Percentiles rank a stretch among this genome's conserved stretches.
Evolutionary conservation across 176 grass and related monocot species (phyloP).

Genomic region (Oryza glumipatula): DNA sequence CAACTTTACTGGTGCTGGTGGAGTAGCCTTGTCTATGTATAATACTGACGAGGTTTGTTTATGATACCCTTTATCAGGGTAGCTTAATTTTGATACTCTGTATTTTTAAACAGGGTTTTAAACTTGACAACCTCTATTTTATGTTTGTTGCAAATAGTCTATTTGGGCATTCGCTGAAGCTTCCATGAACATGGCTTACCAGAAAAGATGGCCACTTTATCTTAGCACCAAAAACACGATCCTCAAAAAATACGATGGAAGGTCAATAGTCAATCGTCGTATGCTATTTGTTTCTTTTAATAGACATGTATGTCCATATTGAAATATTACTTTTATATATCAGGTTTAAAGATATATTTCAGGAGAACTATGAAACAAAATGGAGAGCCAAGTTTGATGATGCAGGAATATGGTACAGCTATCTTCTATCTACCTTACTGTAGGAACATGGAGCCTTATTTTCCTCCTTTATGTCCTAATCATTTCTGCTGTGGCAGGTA

Average conservation of each 20-base stretch:
- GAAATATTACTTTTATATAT: conserved; percentile 7
- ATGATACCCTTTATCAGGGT: conserved; percentile 22
- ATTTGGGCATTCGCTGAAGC: conserved; percentile 82
- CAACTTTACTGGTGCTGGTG: conserved; percentile 70
- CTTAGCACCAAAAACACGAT: conserved; percentile 99
- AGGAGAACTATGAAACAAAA: conserved; percentile 81
- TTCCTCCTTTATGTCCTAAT: not conserved
- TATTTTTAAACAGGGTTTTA: not conserved
- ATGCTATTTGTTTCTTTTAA: conserved; percentile 18
- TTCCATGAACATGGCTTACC: conserved; percentile 82
- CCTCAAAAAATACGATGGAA: conserved; percentile 95
- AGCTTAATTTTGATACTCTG: conserved; percentile 14
- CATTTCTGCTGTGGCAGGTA: conserved; percentile 59
- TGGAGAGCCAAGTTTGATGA: conserved; percentile 82
- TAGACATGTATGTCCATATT: conserved; percentile 14
- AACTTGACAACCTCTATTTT: conserved; percentile 27
- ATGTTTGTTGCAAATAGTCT: conserved; percentile 57
- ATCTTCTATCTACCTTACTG: conserved; percentile 25
- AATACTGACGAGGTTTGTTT: conserved; percentile 76
- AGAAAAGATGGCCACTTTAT: conserved; percentile 97
- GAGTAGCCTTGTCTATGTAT: conserved; percentile 81
- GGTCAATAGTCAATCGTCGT: conserved; percentile 41
- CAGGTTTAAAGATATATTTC: conserved; percentile 97
- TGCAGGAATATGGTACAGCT: conserved; percentile 83
- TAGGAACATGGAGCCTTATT: not conserved